Conservation (phyloP, 441 rosid genomes). For the Erodium texanum region DNA sequence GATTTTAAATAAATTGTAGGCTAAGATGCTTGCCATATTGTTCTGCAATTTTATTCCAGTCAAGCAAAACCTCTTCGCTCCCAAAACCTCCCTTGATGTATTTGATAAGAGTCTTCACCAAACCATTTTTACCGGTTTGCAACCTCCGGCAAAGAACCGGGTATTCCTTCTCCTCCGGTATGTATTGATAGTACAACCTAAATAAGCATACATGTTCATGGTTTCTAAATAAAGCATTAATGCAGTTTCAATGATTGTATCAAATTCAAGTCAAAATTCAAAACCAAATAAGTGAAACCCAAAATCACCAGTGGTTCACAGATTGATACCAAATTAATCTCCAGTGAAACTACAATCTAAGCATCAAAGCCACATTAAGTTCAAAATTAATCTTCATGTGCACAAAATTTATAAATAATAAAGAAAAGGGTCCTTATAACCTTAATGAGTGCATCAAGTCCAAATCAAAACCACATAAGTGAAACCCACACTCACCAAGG, state of each 20-base stretch:
- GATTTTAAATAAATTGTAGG: neutral
- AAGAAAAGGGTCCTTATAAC: neutral
- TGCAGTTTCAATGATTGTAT: neutral
- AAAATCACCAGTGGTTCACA: neutral
- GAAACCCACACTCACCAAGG: too few species aligned
- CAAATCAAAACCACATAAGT: too few species aligned
- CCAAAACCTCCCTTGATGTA: constrained; percentile 22
- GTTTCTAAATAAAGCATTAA: too few species aligned
- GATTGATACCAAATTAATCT: too few species aligned
- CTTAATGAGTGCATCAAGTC: too few species aligned
- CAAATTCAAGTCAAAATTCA: neutral
- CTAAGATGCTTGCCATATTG: constrained; percentile 44
- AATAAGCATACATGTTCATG: constrained; percentile 9
- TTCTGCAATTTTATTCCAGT: constrained; percentile 83
- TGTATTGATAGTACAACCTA: constrained; percentile 73
- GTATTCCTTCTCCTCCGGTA: constrained; percentile 76
- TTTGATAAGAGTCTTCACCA: constrained; percentile 29
- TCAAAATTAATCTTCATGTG: too few species aligned
- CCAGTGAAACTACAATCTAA: too few species aligned
- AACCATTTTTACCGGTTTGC: constrained; percentile 22
- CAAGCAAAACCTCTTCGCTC: constrained; percentile 67
- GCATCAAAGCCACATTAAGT: too few species aligned
- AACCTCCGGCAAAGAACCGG: constrained; percentile 68
- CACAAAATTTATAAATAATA: neutral
- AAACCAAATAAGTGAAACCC: neutral